Evolutionary conservation across 352 stramenopile species (phyloP), one percentile per base, ranked within the genome.

Genomic region (Pilasporangium apinafurcum): DNA sequence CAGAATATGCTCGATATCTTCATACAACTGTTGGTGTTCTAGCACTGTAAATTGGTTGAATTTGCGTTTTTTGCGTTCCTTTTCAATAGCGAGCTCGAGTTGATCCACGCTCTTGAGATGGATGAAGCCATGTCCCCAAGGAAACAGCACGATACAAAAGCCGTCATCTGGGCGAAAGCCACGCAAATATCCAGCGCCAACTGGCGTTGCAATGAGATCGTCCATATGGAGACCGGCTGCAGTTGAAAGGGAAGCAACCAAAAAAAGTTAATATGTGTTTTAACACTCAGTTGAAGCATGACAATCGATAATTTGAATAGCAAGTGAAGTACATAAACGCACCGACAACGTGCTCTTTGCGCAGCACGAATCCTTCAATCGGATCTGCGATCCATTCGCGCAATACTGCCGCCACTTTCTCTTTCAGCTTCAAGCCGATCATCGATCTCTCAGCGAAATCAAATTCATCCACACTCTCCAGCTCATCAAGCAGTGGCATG

Each of bases 51-150:
- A 78, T 47, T 80, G 56, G 37, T 71, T 73, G 38, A 49, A 66
- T 22, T 48, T 53, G 48, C 68, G 67, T 32, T 81, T 83, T 48
- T 69, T 66, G 5, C 62, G 47, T 28, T 74, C 44, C 13, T 58
- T 61, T 3, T 51, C 43, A 36, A 74, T 46, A 16, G 62, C 62
- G 26, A 60, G 35, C 1, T 71, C 50, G 22, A 76, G 52, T 34
- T 66, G 65, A 46, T 80, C 55, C 16, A 90, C 62, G 7, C 73
- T 50, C n/a, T 55, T 64, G 17, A 76, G 39, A 32, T 83, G 74
- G 24, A 92, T 54, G 52, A 82, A 88, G 18, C 74, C 80, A 20
- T 89, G 65, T 1, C 76, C 80, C 72, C 74, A 92, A 6, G 79
- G 74, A 50, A 70, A 92, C 31, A 86, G 28, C 4, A 92, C 57